Conservation (phyloP, 2,329 filamentous ascomycete genomes). For the Ceratocystis huliohia region DNA sequence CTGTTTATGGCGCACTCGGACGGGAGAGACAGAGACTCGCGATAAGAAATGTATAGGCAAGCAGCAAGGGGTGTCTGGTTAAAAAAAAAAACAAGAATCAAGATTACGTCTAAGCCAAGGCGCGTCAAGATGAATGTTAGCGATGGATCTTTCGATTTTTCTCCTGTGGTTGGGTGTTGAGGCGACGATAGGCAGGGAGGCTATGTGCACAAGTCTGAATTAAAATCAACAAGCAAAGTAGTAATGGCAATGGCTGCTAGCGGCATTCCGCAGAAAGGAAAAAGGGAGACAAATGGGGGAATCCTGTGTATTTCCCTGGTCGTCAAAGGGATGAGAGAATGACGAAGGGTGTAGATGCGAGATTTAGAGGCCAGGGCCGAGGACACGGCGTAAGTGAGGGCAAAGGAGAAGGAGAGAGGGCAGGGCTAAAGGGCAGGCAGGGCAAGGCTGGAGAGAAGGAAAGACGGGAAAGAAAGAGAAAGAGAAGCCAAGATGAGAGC, state of each 20-base stretch:
- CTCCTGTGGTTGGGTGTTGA: neutral
- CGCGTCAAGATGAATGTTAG: neutral
- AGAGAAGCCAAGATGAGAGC: neutral
- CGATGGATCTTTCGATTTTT: too few relatives aligned
- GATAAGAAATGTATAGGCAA: neutral
- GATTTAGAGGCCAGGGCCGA: slow-evolving; percentile 2
- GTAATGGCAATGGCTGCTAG: slow-evolving; percentile 2
- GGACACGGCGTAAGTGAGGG: neutral
- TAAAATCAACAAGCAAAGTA: neutral
- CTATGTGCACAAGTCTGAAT: neutral
- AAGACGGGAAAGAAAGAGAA: neutral
- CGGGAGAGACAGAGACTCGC: neutral
- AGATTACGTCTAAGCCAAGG: neutral
- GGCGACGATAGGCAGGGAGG: neutral
- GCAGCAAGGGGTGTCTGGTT: neutral
- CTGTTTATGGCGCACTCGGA: neutral
- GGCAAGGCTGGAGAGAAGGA: neutral
- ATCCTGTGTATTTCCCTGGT: neutral
- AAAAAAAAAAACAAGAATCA: too few relatives aligned
- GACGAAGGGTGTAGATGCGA: neutral
- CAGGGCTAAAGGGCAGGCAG: neutral
- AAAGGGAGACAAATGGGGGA: neutral
- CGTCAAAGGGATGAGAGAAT: slow-evolving; percentile 6
- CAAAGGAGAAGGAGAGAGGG: neutral
- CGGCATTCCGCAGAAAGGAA: slow-evolving; percentile 6